Conservation (phyloP, 305 asterid species). For the Plantago coronopus region DNA sequence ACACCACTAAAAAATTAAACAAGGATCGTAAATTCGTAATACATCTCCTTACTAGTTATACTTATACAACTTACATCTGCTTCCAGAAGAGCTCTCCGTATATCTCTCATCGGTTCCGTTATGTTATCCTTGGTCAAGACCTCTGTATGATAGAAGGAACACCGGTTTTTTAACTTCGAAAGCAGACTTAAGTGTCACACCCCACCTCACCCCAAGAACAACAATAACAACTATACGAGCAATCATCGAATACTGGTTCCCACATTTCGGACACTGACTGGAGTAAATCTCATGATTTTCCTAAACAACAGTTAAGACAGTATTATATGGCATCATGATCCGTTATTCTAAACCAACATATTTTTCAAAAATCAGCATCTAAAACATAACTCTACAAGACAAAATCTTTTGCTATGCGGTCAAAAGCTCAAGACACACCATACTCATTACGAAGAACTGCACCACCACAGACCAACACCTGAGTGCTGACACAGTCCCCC, state of each 20-base stretch:
- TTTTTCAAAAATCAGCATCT: not conserved
- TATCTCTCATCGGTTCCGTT: slow-evolving; percentile 94
- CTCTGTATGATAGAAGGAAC: slow-evolving; percentile 45
- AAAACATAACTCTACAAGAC: no score
- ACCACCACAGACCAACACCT: not conserved
- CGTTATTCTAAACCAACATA: not conserved
- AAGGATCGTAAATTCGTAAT: slow-evolving; percentile 2
- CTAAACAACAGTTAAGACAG: not conserved
- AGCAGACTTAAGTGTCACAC: not conserved
- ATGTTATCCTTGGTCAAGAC: slow-evolving; percentile 93
- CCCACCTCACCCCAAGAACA: no score
- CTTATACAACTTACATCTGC: slow-evolving; percentile 69
- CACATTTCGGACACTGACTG: not conserved
- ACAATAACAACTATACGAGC: no score
- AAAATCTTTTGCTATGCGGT: not conserved
- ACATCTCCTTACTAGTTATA: not conserved
- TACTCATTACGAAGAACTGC: no score
- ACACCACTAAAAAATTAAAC: slow-evolving; percentile 15
- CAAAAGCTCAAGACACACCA: not conserved
- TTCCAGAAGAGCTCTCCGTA: slow-evolving; percentile 90
- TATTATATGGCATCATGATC: not conserved
- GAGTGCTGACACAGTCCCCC: not conserved
- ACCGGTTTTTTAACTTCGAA: not conserved
- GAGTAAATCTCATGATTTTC: not conserved
- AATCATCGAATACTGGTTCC: not conserved